These are phyloP conservation scores for Erysiphe pulchra DNA, from an alignment of 2,329 filamentous ascomycete genomes.

Conservation along the genomic window DNA sequence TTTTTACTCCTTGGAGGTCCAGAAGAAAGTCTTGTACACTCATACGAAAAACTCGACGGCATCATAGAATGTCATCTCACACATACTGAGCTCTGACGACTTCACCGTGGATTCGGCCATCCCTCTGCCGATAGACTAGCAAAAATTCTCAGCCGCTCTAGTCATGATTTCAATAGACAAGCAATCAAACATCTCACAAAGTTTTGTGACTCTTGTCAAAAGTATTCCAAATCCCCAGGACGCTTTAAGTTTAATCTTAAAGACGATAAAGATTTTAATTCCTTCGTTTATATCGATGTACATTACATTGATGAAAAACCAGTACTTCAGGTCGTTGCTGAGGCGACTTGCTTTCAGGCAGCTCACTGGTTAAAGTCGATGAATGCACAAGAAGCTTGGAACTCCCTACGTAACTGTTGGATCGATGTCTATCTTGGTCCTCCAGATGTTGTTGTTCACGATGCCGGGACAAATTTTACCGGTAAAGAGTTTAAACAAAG, in stretches of 20 bases:
- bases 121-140: not conserved
- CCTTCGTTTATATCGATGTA: conserved; percentile 1
- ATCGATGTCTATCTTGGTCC: conserved; percentile 2
- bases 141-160: not conserved
- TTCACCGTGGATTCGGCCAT: not conserved
- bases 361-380: conserved; percentile 1
- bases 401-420: conserved; percentile 1
- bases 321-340: conserved; percentile 1
- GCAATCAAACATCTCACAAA: not conserved
- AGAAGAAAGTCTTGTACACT: not conserved
- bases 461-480: conserved; percentile 1
- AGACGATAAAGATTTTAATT: conserved; percentile 1
- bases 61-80: not conserved
- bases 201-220: not conserved
- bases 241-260: not conserved
- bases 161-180: not conserved
- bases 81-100: not conserved
- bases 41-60: not conserved
- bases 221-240: not conserved
- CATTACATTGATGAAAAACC: conserved; percentile 1
- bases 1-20: not conserved
- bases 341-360: conserved; percentile 1
- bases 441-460: not conserved
- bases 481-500: conserved; percentile 1
- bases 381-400: not conserved